Evolutionary conservation across 805 yeast genomes (phyloP).

Genomic region (Lipomyces lipofer): DNA sequence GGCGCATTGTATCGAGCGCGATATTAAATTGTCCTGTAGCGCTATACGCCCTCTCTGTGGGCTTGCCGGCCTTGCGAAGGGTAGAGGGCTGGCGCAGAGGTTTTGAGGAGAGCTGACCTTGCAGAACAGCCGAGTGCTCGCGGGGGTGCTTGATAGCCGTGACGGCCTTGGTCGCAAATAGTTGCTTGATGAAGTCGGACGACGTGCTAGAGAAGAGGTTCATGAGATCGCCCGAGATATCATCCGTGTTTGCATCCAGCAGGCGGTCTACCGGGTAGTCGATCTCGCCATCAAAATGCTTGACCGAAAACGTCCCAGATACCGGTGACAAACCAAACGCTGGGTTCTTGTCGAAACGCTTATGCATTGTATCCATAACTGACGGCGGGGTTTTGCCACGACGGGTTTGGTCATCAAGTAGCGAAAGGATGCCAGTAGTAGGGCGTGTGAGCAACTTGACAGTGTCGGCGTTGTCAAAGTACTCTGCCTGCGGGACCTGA

Average conservation of each 20-base stretch:
- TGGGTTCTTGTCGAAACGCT: conserved; percentile 39
- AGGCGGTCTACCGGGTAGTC: conserved; percentile 54
- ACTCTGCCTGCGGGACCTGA: conserved; percentile 55
- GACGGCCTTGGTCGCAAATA: conserved; percentile 42
- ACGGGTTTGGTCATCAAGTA: conserved; percentile 43
- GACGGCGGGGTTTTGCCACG: conserved; percentile 39
- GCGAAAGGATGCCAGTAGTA: conserved; percentile 40
- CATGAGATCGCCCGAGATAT: conserved; percentile 47
- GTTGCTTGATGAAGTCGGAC: conserved; percentile 40
- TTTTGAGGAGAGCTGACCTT: conserved; percentile 44
- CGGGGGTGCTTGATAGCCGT: conserved; percentile 40
- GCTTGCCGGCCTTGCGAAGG: conserved; percentile 29
- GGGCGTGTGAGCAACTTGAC: conserved; percentile 54
- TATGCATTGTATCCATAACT: conserved; percentile 38
- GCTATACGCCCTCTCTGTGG: conserved; percentile 26
- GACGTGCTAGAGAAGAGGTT: conserved; percentile 43
- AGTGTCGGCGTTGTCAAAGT: conserved; percentile 56
- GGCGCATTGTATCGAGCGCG: conserved; percentile 42
- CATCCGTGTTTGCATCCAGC: conserved; percentile 55
- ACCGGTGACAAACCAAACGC: conserved; percentile 24
- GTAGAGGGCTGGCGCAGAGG: conserved; percentile 45
- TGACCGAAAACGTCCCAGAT: conserved; percentile 45
- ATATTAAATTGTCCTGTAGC: conserved; percentile 41
- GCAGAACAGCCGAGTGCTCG: conserved; percentile 38
- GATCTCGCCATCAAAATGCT: conserved; percentile 61